Base-by-base conservation (phyloP, 345 rosid species). In the Euphorbia lathyris region DNA sequence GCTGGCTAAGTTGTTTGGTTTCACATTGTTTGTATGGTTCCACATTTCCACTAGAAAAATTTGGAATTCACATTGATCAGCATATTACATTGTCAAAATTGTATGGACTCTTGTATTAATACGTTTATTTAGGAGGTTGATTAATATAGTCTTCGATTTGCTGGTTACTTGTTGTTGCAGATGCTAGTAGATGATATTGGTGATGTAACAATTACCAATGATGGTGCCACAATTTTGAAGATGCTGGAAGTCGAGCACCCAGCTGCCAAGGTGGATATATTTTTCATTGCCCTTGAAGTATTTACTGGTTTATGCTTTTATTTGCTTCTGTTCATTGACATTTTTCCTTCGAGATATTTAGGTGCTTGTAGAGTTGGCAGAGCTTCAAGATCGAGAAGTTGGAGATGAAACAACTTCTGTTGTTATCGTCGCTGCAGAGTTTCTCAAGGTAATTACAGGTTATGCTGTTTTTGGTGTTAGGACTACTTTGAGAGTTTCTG, bases 401-500 rank as follows among this genome's bases (percentile, higher is more conserved):
- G 98, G 99, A 43, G 98, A 95, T 82, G 98, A 97, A 65, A 95
- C 99, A 55, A 89, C 99, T 43, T 90, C 98, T 25, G 98, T 95
- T 57, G 98, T 92, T 65, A 92, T 95, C 73, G 86, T 92, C 25
- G 97, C 99, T 71, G 97, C 98, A 17, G 97, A 92, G 84, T 77
- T 90, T 78, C 89, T 89, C 19, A 84, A 89, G 89, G 96, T 89
- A 72, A 74, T 25, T 68, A 65, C 56, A 59, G 52, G 40, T 65
- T 9, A 13, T 50, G 30, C 32, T 30, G 36, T 50, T 47, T 29
- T 17, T 8, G 51, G 25, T 22, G 7, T 32, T 53, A 8, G 13
- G 16, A 25, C 29, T 16, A 27, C 62, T 61, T 57, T 64, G 47
- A 27, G 30, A 58, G 27, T n/a, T 9, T 16, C 25, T 66, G 0